These are phyloP conservation scores for Phytopythium montanum DNA, from an alignment of 352 stramenopile genomes.

Conservation along the genomic window DNA sequence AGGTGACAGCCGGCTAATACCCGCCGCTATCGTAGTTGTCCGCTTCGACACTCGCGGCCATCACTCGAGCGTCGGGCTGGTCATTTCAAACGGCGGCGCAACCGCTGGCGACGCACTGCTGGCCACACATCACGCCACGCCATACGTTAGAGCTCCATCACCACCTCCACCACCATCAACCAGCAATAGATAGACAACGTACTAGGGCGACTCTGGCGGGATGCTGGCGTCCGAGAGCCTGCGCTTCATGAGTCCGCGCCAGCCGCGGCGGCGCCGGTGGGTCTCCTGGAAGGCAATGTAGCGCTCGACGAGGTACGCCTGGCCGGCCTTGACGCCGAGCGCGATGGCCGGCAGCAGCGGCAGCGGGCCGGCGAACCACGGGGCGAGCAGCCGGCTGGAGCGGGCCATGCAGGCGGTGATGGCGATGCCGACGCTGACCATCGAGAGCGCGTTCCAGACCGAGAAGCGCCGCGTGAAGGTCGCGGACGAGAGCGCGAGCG, in stretches of 20 bases:
- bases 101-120: constrained; percentile 2
- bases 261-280: constrained; percentile 62
- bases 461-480: constrained; percentile 68
- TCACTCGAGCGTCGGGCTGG: constrained; percentile 6
- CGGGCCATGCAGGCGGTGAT: constrained; percentile 61
- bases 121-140: background rate
- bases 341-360: constrained; percentile 65
- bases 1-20: no score
- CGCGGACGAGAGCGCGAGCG: constrained; percentile 62
- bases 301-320: constrained; percentile 65
- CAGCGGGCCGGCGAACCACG: constrained; percentile 75
- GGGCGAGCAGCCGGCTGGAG: constrained; percentile 65
- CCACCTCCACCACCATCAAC: background rate
- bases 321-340: constrained; percentile 60
- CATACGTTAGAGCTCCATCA: background rate
- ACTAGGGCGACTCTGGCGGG: constrained; percentile 59
- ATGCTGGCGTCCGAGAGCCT: constrained; percentile 74
- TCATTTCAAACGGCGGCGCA: constrained; percentile 2
- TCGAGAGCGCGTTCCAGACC: constrained; percentile 80
- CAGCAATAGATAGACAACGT: constrained; percentile 6
- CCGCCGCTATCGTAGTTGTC: no score
- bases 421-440: constrained; percentile 65
- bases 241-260: constrained; percentile 82
- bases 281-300: constrained; percentile 83
- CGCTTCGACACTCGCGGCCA: background rate